Percentiles rank a stretch among this genome's conserved stretches.
phyloP scores from a whole-genome alignment of 257 asterid genomes.

The Agastache rugosa region DNA sequence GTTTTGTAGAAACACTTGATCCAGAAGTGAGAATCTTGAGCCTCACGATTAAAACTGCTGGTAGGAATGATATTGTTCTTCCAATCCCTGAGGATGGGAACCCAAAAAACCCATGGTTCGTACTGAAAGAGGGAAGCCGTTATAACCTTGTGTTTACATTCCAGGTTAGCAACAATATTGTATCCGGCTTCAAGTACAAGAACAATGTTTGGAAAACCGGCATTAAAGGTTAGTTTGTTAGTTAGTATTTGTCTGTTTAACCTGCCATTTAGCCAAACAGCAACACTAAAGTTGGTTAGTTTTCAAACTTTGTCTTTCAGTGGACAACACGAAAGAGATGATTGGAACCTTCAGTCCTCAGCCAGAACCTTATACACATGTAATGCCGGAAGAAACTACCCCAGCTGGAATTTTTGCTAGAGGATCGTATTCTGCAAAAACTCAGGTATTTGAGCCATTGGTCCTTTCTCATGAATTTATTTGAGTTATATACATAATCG shows the following conservation, averaged over 20 bases:
- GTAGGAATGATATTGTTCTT: slow-evolving; percentile 68
- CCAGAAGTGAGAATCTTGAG: slow-evolving; percentile 81
- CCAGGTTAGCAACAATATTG: slow-evolving; percentile 75
- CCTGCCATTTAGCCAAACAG: slow-evolving; percentile 9
- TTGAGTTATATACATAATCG: not conserved
- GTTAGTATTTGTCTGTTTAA: not conserved
- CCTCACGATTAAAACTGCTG: slow-evolving; percentile 71
- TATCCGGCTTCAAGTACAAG: slow-evolving; percentile 77
- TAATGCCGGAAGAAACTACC: slow-evolving; percentile 94
- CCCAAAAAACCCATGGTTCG: slow-evolving; percentile 74
- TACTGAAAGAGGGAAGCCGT: slow-evolving; percentile 77
- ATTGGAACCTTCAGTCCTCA: slow-evolving; percentile 99
- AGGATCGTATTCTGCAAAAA: slow-evolving; percentile 90
- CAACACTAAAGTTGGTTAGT: not conserved
- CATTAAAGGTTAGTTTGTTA: slow-evolving; percentile 59
- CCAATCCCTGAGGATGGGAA: slow-evolving; percentile 71
- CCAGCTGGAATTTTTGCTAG: slow-evolving; percentile 94
- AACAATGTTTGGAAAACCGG: slow-evolving; percentile 87
- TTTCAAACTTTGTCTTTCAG: slow-evolving; percentile 43
- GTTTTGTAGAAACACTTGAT: slow-evolving; percentile 64
- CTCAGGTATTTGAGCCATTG: slow-evolving; percentile 58
- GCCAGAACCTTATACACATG: slow-evolving; percentile 77
- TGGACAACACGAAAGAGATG: slow-evolving; percentile 92
- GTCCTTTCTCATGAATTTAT: not conserved
- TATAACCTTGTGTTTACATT: slow-evolving; percentile 66